Conservation (phyloP, 176 grass and related monocot genomes). For the Zoysia pacifica region DNA sequence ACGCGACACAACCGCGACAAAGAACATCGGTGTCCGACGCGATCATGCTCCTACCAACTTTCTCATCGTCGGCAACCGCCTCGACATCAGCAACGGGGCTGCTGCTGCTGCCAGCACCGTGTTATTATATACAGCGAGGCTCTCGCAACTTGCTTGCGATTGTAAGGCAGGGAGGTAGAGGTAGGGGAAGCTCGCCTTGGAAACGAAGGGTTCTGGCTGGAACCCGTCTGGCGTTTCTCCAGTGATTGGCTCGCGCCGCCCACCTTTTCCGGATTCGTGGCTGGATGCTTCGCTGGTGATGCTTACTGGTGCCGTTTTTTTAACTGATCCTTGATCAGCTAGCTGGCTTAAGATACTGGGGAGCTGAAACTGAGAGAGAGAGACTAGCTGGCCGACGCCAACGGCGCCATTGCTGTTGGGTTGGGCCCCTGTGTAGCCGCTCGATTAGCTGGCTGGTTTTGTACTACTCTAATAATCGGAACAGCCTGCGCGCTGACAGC, state of each 20-base stretch:
- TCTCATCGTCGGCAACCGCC: conserved; percentile 12
- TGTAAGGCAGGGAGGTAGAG: too few species aligned
- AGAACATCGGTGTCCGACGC: conserved; percentile 27
- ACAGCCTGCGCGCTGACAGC: background rate
- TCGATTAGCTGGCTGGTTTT: background rate
- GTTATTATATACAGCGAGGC: conserved; percentile 2
- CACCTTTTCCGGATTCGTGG: background rate
- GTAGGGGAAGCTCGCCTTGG: background rate
- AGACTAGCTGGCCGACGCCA: background rate
- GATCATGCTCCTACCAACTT: background rate
- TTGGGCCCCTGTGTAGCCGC: background rate
- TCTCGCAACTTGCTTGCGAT: background rate
- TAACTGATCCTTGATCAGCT: too few species aligned
- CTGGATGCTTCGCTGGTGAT: conserved; percentile 24
- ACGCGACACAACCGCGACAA: conserved; percentile 6
- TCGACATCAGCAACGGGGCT: background rate
- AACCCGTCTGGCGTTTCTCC: conserved; percentile 21
- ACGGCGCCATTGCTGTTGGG: conserved; percentile 2
- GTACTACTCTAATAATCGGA: background rate
- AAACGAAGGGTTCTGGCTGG: conserved; percentile 41
- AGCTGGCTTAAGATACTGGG: too few species aligned
- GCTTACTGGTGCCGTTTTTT: background rate
- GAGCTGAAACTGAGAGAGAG: too few species aligned
- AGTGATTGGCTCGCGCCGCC: conserved; percentile 3
- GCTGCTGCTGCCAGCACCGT: background rate